Evolutionary conservation across 352 stramenopile genomes (phyloP), one percentile per base, ranked within the genome.

Genomic region (Bremia lactucae): DNA sequence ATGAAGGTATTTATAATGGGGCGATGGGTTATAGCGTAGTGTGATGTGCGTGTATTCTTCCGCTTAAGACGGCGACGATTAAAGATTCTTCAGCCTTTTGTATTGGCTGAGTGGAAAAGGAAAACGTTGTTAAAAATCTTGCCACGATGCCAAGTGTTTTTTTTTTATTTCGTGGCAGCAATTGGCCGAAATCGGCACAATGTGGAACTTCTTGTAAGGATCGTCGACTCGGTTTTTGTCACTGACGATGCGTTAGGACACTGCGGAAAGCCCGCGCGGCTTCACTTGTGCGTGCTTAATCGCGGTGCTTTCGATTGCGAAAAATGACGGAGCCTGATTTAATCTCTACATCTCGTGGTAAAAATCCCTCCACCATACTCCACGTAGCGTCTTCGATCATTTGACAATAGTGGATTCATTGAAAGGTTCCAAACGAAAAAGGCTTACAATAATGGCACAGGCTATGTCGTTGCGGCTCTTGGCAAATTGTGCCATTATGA

Each of bases 191-290:
- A 62, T 92, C 66, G 14, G 76, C 86, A 20, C 60, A 89, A 15
- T 61, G 62, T 14, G 69, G 58, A 76, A 40, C 80, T 84, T 25
- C 65, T 87, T n/a, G 79, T n/a, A n/a, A n/a, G n/a, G n/a, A n/a
- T n/a, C n/a, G n/a, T n/a, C n/a, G n/a, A n/a, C n/a, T n/a, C 79
- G 31, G 40, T 92, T 11, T 92, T 86, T 60, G 80, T 92, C n/a
- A 52, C 89, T 21, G 79, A 92, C 48, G 79, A 92, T 46, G 79
- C 89, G 11, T 52, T 92, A 16, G 79, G 89, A 55, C 59, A 88
- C 59, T 87, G 79, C 28, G 70, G 73, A 15, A 52, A 35, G 8
- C 45, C 62, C 6, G 72, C 71, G 2, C 66, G 83, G 55, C 39
- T 53, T 23, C 52, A 64, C 15, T 52, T 83, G n/a, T 4, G 72